A percentile compares a stretch with the other conserved stretches of the same genome.
Conservation (phyloP, 495 filamentous ascomycete genomes). For the Annulohypoxylon maeteangense region DNA sequence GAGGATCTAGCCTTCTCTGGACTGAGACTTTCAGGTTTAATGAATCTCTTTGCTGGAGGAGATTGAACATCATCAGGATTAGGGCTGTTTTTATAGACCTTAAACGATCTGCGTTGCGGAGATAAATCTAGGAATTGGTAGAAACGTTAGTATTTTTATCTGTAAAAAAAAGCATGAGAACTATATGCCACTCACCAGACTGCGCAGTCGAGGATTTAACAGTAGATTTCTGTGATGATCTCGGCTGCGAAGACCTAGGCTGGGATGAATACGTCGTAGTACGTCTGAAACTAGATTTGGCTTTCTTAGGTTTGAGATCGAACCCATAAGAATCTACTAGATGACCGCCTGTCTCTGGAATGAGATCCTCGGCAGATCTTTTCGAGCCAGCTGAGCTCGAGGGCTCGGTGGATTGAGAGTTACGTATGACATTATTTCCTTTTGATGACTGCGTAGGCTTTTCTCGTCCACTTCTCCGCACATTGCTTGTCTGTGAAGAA, state of each 20-base stretch:
- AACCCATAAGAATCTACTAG: conserved; percentile 7
- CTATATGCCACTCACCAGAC: conserved; percentile 3
- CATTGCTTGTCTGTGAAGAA: conserved; percentile 6
- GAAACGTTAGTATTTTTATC: conserved; percentile 21
- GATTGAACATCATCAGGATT: conserved; percentile 17
- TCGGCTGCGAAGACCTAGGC: conserved; percentile 27
- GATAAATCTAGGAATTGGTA: conserved; percentile 18
- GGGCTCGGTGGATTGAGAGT: conserved; percentile 18
- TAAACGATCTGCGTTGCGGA: background rate
- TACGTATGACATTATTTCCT: background rate
- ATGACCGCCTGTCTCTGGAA: conserved; percentile 13
- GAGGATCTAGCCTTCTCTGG: conserved; percentile 19
- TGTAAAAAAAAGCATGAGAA: background rate
- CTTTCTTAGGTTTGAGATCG: conserved; percentile 19
- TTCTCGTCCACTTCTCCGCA: background rate
- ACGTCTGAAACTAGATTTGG: background rate
- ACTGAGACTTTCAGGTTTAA: conserved; percentile 12
- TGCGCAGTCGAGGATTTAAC: conserved; percentile 24
- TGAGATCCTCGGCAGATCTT: conserved; percentile 33
- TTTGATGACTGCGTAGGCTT: conserved; percentile 2
- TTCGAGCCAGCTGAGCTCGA: conserved; percentile 44
- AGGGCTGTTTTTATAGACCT: background rate
- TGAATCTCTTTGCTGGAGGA: conserved; percentile 7
- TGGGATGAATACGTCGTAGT: conserved; percentile 31
- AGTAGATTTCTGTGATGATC: conserved; percentile 23